Base-by-base conservation (phyloP, 441 rosid species). In the Gossypium gossypioides region DNA sequence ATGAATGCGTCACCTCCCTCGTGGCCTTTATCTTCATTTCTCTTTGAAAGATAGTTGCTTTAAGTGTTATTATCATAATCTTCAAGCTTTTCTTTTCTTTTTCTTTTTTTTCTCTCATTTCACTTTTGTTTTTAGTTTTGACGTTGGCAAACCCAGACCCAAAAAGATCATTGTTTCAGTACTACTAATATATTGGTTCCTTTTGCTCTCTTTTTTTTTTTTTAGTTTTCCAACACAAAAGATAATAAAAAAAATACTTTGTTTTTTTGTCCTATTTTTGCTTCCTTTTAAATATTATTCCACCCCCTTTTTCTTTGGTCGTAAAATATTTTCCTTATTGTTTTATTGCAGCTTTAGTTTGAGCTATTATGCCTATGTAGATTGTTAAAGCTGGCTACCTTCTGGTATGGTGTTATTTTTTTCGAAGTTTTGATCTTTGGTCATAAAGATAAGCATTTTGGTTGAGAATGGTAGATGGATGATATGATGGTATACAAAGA, bases 391-490 rank as follows among this genome's bases (percentile, higher is more conserved):
- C 6, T 69, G 70, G 60, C 18, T 63, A 2, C 21, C 57, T 19
- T 50, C 44, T 50, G 54, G 21, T 46, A 0, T 51, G 27, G 62
- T 27, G 48, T 52, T 24, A 61, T 51, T 51, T 59, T 60, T 44
- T 73, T 24, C 29, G 34, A 27, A 40, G 66, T 54, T 72, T 71
- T 77, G 21, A 72, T 59, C 71, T 75, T 72, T 29, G 68, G 42
- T 16, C 25, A 18, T 44, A 62, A 37, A 69, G 34, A 24, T 63
- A 63, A 44, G 2, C 63, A 22, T 9, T 22, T 74, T 34, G 52
- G 70, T 21, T 57, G 58, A 40, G 12, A 54, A 58, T 5, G 56
- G 10, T 55, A 50, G 51, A 58, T 64, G 12, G 74, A n/a, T 60
- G 12, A 22, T 34, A 12, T 64, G 34, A 12, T 64, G 18, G 0